phyloP scores from a whole-genome alignment of 257 asterid genomes.

The Salvia splendens region DNA sequence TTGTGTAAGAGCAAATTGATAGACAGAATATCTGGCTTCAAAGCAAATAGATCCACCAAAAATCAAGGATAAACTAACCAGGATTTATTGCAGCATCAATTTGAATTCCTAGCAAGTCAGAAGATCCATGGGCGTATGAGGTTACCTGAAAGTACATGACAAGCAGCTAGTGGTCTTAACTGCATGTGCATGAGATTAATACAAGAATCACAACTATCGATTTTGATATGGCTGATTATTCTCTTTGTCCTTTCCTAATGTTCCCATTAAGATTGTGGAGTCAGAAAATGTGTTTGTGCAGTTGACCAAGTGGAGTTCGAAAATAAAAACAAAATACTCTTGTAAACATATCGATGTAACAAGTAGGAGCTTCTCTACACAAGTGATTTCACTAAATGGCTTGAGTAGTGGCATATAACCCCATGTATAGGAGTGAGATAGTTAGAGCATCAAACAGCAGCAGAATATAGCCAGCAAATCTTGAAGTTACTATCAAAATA shows the following conservation, averaged over 20 bases:
- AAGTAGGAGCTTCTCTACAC: conserved; percentile 2
- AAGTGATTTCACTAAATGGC: neutral
- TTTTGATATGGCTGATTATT: conserved; percentile 2
- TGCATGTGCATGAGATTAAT: conserved; percentile 11
- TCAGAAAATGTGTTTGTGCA: conserved; percentile 4
- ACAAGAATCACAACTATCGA: conserved; percentile 9
- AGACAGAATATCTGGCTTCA: conserved; percentile 22
- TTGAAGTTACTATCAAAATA: neutral
- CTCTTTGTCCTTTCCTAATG: neutral
- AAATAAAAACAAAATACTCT: neutral
- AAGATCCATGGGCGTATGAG: conserved; percentile 95
- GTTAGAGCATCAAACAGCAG: conserved; percentile 1
- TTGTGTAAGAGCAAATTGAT: conserved; percentile 14
- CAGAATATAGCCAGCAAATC: neutral
- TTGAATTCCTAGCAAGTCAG: conserved; percentile 95
- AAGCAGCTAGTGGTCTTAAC: conserved; percentile 27
- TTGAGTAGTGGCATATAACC: neutral
- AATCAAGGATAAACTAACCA: conserved; percentile 48
- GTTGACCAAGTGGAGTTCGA: conserved; percentile 5
- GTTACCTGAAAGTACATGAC: conserved; percentile 66
- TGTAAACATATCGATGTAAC: conserved; percentile 1
- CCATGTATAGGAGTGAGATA: neutral
- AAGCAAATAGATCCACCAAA: conserved; percentile 14
- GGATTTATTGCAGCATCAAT: conserved; percentile 99
- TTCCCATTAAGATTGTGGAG: conserved; percentile 6